Base-by-base conservation (phyloP, 176 grass and related monocot genomes). In the Neostapfia colusana region DNA sequence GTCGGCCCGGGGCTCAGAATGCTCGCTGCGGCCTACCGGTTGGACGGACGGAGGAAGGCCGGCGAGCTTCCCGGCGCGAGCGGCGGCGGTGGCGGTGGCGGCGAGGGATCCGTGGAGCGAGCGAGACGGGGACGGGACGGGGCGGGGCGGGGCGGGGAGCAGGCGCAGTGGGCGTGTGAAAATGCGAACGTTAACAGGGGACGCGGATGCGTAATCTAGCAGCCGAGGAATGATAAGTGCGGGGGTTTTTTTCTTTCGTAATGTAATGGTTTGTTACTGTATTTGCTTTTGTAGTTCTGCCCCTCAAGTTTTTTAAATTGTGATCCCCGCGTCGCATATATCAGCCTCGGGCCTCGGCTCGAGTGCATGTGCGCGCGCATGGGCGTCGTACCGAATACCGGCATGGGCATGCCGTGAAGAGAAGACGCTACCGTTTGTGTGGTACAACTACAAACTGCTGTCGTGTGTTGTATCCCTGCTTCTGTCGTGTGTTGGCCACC, bases 181-280 rank as follows among this genome's bases (percentile, higher is more conserved):
- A 83, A 80, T 86, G 80, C 12, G 79, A 90, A 90, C 88, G 83
- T 86, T 86, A 42, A 53, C 50, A 53, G 73, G 73, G 69, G 73
- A 23, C 58, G 49, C 43, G 41, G 42, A 70, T 1, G 74, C 3
- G 60, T 5, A 54, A 11, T 10, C 21, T 28, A 27, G 16, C 3
- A 11, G 50, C 46, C 49, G 48, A 6, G 25, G 31, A 14, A 72
- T 45, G 51, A 61, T 71, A 67, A 82, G 38, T 31, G 27, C 72
- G 16, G 20, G 11, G 2, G 17, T 75, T 24, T 56, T 24, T n/a
- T n/a, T n/a, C n/a, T n/a, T n/a, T n/a, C n/a, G n/a, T n/a, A n/a
- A n/a, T n/a, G n/a, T n/a, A n/a, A n/a, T n/a, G n/a, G n/a, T n/a
- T 10, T 0, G 13, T 46, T n/a, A n/a, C n/a, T n/a, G n/a, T 67